These are phyloP conservation scores for Boletus eberwhitei DNA, from an alignment of 768 basidiomycete genomes.

Conservation along the genomic window DNA sequence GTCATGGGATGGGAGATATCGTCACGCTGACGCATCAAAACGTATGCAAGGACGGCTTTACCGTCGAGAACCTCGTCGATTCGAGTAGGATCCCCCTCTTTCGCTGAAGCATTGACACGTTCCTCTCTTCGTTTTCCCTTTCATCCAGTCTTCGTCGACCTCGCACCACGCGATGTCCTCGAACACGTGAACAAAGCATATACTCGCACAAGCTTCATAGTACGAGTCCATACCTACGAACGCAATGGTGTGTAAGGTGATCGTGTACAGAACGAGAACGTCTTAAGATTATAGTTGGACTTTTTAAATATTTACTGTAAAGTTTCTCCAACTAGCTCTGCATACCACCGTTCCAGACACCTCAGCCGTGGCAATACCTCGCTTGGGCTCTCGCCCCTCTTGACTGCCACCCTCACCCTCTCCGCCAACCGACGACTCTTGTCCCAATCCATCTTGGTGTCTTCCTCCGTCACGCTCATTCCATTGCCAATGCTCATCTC, in stretches of 20 bases:
- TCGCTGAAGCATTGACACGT: too few species aligned
- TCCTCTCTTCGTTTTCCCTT: too few species aligned
- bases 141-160: too few species aligned
- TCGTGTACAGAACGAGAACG: neutral
- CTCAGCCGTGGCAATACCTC: slow-evolving; percentile 28
- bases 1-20: slow-evolving; percentile 73
- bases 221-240: neutral
- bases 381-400: slow-evolving; percentile 14
- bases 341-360: slow-evolving; percentile 21
- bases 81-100: too few species aligned
- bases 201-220: slow-evolving; percentile 34
- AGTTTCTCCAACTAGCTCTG: neutral
- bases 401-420: slow-evolving; percentile 21
- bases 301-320: too few species aligned
- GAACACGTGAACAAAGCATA: too few species aligned
- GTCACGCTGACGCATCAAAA: slow-evolving; percentile 85
- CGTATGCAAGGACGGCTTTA: slow-evolving; percentile 98
- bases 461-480: neutral
- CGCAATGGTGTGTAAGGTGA: slow-evolving; percentile 8
- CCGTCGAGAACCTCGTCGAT: slow-evolving; percentile 47
- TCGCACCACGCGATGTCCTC: too few species aligned
- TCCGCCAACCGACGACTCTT: slow-evolving; percentile 22
- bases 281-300: neutral
- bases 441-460: slow-evolving; percentile 26
- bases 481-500: neutral